Conservation (phyloP, 768 basidiomycete genomes). For the Amanita fuliginea region DNA sequence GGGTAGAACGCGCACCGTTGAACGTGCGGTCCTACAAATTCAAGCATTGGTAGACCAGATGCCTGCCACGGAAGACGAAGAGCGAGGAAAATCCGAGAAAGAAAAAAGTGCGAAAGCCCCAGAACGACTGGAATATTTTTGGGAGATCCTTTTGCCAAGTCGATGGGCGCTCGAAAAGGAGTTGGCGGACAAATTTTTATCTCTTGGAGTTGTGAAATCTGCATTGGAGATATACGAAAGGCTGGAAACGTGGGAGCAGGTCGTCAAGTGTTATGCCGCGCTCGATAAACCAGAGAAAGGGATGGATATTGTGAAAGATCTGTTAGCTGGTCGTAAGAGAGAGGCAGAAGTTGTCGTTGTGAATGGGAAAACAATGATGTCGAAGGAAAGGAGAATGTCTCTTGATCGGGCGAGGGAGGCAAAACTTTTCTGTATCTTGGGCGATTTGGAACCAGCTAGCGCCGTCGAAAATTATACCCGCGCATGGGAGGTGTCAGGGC, state of each 20-base stretch:
- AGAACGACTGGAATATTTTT: slow-evolving; percentile 74
- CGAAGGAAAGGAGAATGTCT: slow-evolving; percentile 17
- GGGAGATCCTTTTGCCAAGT: slow-evolving; percentile 73
- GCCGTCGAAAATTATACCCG: slow-evolving; percentile 66
- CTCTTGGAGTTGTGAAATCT: slow-evolving; percentile 79
- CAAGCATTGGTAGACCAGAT: slow-evolving; percentile 96
- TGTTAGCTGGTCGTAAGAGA: slow-evolving; percentile 75
- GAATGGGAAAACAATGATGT: slow-evolving; percentile 37
- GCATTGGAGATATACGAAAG: slow-evolving; percentile 91
- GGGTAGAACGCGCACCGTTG: slow-evolving; percentile 81
- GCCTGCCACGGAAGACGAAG: slow-evolving; percentile 38
- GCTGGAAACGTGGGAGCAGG: slow-evolving; percentile 98
- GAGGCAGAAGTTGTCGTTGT: slow-evolving; percentile 68
- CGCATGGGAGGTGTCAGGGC: slow-evolving; percentile 76
- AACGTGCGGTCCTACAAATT: slow-evolving; percentile 85
- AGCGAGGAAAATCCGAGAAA: not conserved
- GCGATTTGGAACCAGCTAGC: slow-evolving; percentile 73
- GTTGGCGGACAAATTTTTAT: slow-evolving; percentile 72
- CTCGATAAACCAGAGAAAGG: slow-evolving; percentile 76
- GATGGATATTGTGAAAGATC: slow-evolving; percentile 69
- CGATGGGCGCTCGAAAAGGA: slow-evolving; percentile 94
- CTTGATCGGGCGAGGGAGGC: slow-evolving; percentile 69
- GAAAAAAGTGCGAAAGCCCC: slow-evolving; percentile 52
- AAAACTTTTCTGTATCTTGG: slow-evolving; percentile 91
- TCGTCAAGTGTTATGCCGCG: slow-evolving; percentile 76